A percentile compares a stretch with the other conserved stretches of the same genome.
Evolutionary conservation across 805 yeast genomes (phyloP).

Genomic region (Scheffersomyces spartinae): DNA sequence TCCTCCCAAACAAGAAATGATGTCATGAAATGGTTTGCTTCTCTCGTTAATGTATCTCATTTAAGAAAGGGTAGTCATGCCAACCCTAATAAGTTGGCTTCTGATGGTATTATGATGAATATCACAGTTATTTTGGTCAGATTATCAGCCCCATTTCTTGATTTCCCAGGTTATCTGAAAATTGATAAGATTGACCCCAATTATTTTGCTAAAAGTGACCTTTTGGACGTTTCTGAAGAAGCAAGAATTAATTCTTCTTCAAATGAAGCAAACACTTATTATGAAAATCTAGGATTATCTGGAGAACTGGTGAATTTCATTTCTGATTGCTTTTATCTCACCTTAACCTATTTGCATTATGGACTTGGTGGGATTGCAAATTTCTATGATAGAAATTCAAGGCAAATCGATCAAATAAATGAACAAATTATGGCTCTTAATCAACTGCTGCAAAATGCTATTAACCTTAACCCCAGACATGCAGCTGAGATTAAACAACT

Average conservation of each 20-base stretch:
- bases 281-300: constrained; percentile 26
- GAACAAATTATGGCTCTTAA: constrained; percentile 39
- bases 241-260: constrained; percentile 72
- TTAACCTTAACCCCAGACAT: too few species aligned
- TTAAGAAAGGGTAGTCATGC: constrained; percentile 81
- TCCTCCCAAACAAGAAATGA: constrained; percentile 52
- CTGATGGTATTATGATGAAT: constrained; percentile 78
- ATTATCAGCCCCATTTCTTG: constrained; percentile 78
- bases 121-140: constrained; percentile 54
- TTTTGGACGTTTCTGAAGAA: constrained; percentile 63
- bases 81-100: constrained; percentile 49
- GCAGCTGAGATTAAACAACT: too few species aligned
- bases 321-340: constrained; percentile 79
- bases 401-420: constrained; percentile 35
- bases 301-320: constrained; percentile 64
- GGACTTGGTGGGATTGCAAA: constrained; percentile 76
- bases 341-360: constrained; percentile 71
- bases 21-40: constrained; percentile 58
- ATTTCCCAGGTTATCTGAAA: constrained; percentile 44
- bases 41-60: constrained; percentile 71
- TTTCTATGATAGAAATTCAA: constrained; percentile 41
- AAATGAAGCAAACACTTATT: constrained; percentile 53
- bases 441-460: too few species aligned
- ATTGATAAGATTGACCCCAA: constrained; percentile 67
- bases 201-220: constrained; percentile 43